Percentiles rank a stretch among this genome's conserved stretches.
Conservation (phyloP, 306 rosid genomes). For the Sicyos edulis region DNA sequence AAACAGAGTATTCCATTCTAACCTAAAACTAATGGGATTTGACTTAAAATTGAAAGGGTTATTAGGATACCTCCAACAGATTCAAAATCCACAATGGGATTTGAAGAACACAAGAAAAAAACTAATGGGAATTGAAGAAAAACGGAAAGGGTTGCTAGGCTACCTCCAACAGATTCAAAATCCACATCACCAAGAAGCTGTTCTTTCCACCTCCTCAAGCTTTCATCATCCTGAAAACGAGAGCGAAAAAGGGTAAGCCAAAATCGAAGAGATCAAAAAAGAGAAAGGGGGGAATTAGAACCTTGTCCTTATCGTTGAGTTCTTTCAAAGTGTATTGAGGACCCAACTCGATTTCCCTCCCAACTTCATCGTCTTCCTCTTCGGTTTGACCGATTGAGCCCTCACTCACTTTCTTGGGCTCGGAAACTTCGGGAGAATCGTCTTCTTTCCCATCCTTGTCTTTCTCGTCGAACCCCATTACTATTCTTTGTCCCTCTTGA, state of each 20-base stretch:
- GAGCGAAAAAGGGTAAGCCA: too few relatives aligned
- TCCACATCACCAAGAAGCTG: slow-evolving; percentile 96
- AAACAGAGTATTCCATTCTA: neutral
- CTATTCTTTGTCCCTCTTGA: slow-evolving; percentile 22
- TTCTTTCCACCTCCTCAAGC: slow-evolving; percentile 92
- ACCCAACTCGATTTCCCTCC: slow-evolving; percentile 70
- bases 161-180: slow-evolving; percentile 75
- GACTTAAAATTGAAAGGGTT: neutral
- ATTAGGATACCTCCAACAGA: slow-evolving; percentile 60
- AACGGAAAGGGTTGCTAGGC: neutral
- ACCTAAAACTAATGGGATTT: too few relatives aligned
- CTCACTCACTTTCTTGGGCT: slow-evolving; percentile 46
- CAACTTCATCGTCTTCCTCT: slow-evolving; percentile 62
- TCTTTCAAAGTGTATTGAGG: slow-evolving; percentile 87
- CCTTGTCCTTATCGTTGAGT: slow-evolving; percentile 89
- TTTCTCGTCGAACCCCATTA: slow-evolving; percentile 73
- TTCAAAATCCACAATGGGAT: slow-evolving; percentile 37
- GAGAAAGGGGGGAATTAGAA: neutral
- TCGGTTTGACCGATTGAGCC: slow-evolving; percentile 31
- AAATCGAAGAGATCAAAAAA: too few relatives aligned
- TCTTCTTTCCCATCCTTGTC: slow-evolving; percentile 27
- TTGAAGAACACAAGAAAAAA: too few relatives aligned
- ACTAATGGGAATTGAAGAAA: too few relatives aligned
- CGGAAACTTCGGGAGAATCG: slow-evolving; percentile 22
- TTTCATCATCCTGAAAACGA: slow-evolving; percentile 69